These are phyloP conservation scores for Salinomyces thailandicus DNA, from an alignment of 2,329 filamentous ascomycete genomes.

Conservation along the genomic window DNA sequence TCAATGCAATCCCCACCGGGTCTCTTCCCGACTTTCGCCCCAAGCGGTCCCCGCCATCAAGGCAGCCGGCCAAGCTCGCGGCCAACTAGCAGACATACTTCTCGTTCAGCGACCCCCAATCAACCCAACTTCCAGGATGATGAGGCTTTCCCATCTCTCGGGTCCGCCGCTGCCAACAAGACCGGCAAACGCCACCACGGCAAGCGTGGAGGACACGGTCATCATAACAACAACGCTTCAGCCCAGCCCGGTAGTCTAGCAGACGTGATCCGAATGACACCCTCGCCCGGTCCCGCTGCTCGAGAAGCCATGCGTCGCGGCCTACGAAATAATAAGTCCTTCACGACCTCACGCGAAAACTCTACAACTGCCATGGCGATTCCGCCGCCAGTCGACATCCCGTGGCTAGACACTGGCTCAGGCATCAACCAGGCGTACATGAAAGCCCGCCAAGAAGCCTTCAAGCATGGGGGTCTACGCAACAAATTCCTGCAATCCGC, in stretches of 20 bases:
- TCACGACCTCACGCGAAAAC: conserved; percentile 58
- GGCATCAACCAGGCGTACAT: conserved; percentile 87
- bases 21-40: conserved; percentile 51
- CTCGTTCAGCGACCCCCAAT: conserved; percentile 50
- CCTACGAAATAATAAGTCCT: conserved; percentile 54
- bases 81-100: conserved; percentile 70
- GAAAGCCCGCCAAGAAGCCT: conserved; percentile 88
- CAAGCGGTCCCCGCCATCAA: conserved; percentile 28
- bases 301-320: conserved; percentile 46
- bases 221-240: conserved; percentile 56
- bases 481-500: conserved; percentile 97
- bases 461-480: conserved; percentile 89
- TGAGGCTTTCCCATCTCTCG: conserved; percentile 86
- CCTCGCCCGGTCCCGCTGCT: conserved; percentile 34
- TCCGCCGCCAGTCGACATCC: conserved; percentile 77
- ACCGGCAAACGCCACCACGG: conserved; percentile 85
- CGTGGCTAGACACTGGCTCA: conserved; percentile 91
- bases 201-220: conserved; percentile 72
- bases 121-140: conserved; percentile 69
- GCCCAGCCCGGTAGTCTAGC: conserved; percentile 71
- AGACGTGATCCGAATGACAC: conserved; percentile 91
- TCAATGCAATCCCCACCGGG: conserved; percentile 47
- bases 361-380: conserved; percentile 75
- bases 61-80: conserved; percentile 63
- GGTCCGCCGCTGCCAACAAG: conserved; percentile 61